Percentiles rank a stretch among this genome's conserved stretches.
These are phyloP conservation scores for Trichoderma polysporum DNA, from an alignment of 2,329 filamentous ascomycete genomes.

Conservation along the genomic window DNA sequence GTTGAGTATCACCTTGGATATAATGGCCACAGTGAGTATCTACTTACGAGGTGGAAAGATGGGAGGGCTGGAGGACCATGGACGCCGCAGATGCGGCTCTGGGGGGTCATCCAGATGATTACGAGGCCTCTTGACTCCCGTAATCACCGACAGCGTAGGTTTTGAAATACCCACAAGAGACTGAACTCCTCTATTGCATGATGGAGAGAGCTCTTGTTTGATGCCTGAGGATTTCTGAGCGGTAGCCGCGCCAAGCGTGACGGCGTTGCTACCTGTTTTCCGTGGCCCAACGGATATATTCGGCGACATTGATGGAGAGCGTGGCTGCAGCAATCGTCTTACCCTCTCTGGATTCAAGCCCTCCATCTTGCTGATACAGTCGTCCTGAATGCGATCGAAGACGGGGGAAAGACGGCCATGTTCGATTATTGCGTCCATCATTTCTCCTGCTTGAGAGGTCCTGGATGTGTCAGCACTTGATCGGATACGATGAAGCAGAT, in stretches of 20 bases:
- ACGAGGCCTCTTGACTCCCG: constrained; percentile 5
- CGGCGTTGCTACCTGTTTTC: constrained; percentile 9
- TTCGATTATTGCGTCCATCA: background rate
- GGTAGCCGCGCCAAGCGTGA: background rate
- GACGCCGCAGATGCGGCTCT: background rate
- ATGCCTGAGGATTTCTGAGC: background rate
- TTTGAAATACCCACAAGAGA: background rate
- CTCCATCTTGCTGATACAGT: background rate
- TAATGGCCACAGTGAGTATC: background rate
- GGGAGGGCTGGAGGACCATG: background rate
- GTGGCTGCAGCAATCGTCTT: constrained; percentile 26
- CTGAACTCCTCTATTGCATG: background rate
- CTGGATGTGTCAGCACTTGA: background rate
- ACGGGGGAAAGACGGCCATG: background rate
- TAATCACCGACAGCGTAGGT: background rate
- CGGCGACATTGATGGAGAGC: constrained; percentile 3
- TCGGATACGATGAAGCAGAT: background rate
- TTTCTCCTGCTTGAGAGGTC: background rate
- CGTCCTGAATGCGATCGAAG: background rate
- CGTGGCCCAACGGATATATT: background rate
- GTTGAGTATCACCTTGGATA: background rate
- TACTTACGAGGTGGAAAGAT: background rate
- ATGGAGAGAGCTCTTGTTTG: background rate
- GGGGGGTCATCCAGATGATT: background rate
- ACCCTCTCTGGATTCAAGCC: constrained; percentile 32